phyloP scores from a whole-genome alignment of 306 rosid species.

The Rubus idaeus region DNA sequence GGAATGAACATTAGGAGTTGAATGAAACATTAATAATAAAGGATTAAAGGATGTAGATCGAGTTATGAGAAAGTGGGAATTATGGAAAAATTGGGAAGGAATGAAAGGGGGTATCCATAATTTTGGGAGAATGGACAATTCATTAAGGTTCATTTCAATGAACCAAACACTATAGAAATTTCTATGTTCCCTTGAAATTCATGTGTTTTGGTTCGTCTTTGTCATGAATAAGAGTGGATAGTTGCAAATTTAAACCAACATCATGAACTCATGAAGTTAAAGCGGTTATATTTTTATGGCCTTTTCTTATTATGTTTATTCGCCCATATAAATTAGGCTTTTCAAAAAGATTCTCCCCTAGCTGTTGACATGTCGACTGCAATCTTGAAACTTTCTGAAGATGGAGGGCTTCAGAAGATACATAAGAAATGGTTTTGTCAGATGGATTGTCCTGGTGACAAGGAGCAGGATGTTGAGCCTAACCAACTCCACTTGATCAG shows the following conservation, averaged over 20 bases:
- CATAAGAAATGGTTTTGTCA: slow-evolving; percentile 74
- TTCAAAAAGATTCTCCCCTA: slow-evolving; percentile 81
- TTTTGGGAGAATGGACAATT: background rate
- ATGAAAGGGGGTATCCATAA: background rate
- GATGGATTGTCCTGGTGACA: slow-evolving; percentile 71
- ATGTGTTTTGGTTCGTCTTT: background rate
- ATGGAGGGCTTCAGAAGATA: slow-evolving; percentile 73
- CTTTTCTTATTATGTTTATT: slow-evolving; percentile 32
- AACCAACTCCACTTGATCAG: slow-evolving; percentile 65
- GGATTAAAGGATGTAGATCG: background rate
- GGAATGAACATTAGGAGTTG: background rate
- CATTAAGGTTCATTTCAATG: background rate
- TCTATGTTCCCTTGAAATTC: background rate
- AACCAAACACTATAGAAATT: background rate
- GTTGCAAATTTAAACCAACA: background rate
- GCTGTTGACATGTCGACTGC: slow-evolving; percentile 91
- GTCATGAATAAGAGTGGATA: background rate
- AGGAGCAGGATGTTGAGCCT: slow-evolving; percentile 43
- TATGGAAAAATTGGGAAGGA: background rate
- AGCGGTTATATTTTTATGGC: background rate
- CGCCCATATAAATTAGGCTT: slow-evolving; percentile 51
- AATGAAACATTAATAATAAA: background rate
- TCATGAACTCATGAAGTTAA: background rate
- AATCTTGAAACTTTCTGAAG: slow-evolving; percentile 76
- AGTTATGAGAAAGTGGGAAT: background rate